Evolutionary conservation across 1,139 yeast species (phyloP).

Genomic region (Saccharomyces hybrid): DNA sequence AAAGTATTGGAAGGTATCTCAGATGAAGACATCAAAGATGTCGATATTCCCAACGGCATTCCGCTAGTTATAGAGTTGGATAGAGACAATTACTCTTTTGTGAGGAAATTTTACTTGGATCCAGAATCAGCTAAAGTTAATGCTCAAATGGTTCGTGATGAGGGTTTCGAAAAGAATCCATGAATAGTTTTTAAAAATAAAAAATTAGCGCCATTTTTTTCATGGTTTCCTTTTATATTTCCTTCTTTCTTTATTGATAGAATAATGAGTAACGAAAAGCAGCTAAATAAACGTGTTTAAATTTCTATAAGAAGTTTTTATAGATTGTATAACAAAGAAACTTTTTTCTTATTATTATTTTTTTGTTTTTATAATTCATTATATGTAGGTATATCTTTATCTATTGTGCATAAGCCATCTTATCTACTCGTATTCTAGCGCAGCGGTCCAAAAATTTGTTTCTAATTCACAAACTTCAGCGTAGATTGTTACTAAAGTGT

Average conservation of each 20-base stretch:
- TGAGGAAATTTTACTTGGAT: slow-evolving; percentile 50
- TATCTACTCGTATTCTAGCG: slow-evolving; percentile 16
- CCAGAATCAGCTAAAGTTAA: slow-evolving; percentile 58
- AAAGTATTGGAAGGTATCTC: slow-evolving; percentile 49
- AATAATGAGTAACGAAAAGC: not conserved
- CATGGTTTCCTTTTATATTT: not conserved
- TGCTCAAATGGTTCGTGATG: slow-evolving; percentile 55
- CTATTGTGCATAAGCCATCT: not conserved
- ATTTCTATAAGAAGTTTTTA: not conserved
- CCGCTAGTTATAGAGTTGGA: slow-evolving; percentile 53
- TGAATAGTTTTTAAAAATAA: slow-evolving; percentile 1
- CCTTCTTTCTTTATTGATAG: not conserved
- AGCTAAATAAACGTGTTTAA: not conserved
- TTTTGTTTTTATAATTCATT: not conserved
- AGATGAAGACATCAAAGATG: slow-evolving; percentile 52
- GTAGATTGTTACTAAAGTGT: slow-evolving; percentile 50
- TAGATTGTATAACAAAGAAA: not conserved
- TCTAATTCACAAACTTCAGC: slow-evolving; percentile 53
- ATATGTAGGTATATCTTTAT: not conserved
- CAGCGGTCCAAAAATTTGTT: slow-evolving; percentile 54
- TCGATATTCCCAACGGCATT: slow-evolving; percentile 72
- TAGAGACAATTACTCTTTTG: slow-evolving; percentile 38
- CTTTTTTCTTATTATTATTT: not conserved
- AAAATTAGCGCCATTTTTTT: not conserved
- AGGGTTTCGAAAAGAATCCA: slow-evolving; percentile 38